Evolutionary conservation across 73 alveolate genomes (phyloP), one percentile per base, ranked within the genome.

Genomic region (Paramecium biaurelia): DNA sequence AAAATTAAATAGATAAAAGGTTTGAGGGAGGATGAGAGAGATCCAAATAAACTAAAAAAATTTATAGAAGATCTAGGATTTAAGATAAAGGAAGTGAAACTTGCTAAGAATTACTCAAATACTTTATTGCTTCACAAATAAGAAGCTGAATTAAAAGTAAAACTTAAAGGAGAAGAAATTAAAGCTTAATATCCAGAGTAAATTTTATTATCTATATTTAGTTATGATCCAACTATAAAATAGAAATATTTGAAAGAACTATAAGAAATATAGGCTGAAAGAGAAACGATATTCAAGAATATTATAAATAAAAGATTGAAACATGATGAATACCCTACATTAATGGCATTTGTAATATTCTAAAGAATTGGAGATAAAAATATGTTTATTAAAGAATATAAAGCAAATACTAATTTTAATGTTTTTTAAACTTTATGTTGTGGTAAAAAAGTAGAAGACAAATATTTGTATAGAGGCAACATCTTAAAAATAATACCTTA

Each of bases 311-410:
- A 23, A 79, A 41, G 30, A 24, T 92, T 70, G 30, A 58, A 87
- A 9, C 85, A 56, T 57, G 49, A 93, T 24, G 93, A 93, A 57
- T 85, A 93, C 5, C 95, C 94, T 9, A 58, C 86, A 1, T 34
- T 86, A 4, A 89, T 93, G 35, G 97, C 95, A 12, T 95, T 93
- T 85, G 87, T 95, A 1, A 59, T 92, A 24, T 95, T 93, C 63
- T 82, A 95, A 21, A 89, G 79, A 38, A 82, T 87, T 7, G 86
- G 32, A 14, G 95, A 72, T 30, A 68, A 90, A 32, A 38, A 85
- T 37, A 7, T 68, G 26, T 94, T 95, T 53, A 79, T 79, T 70
- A 59, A 63, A 20, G 92, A 86, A 23, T 94, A 92, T 45, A 70
- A 59, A 34, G 26, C 79, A 14, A 32, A 24, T 15, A 49, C 74